Base-by-base conservation (phyloP, 2,329 filamentous ascomycete genomes). In the Fusarium anguioides region DNA sequence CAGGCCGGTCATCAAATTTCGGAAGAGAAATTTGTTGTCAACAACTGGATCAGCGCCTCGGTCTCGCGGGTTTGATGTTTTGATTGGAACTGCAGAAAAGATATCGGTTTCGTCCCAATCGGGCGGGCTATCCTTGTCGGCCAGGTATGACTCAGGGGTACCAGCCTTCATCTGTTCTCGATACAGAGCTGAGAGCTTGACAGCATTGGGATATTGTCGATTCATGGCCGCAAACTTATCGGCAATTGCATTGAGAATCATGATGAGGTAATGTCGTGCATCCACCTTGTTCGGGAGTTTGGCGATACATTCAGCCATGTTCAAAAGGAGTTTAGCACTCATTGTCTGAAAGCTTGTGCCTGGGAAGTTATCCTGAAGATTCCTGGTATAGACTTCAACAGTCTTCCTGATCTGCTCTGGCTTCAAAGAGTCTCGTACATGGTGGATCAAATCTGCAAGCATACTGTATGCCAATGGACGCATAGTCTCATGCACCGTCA, bases 141-240 rank as follows among this genome's bases (percentile, higher is more conserved):
- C 92, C 52, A 97, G 87, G 72, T 94, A 97, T 44, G 91, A 91
- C 69, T 98, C 96, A 1, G 87, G 81, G 1, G 83, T 76, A 29
- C 79, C 80, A 11, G 85, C 84, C 4, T 88, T 86, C 66, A 91
- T 88, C 58, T 93, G 90, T 66, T 91, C 87, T 15, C 85, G 86
- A 74, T 92, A 92, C 45, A 89, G 86, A 73, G 91, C 92, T 14
- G 94, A 97, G 7, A 97, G 85, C 80, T 98, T 99, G 42, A 97
- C 92, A 17, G 96, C 94, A 77, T 99, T 99, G 35, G 90, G 87
- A 75, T 97, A 98, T 77, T 98, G 94, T 56, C 93, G 87, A 75
- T 99, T 99, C 96, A 99, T 99, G 4, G 94, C 90, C 3, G 94
- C 94, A 75, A 99, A 98, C 76, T 99, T 99, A 75, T 99, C 96